A percentile compares a stretch with the other conserved stretches of the same genome.
phyloP scores from a whole-genome alignment of 306 rosid genomes.

The Luffa aegyptiaca region DNA sequence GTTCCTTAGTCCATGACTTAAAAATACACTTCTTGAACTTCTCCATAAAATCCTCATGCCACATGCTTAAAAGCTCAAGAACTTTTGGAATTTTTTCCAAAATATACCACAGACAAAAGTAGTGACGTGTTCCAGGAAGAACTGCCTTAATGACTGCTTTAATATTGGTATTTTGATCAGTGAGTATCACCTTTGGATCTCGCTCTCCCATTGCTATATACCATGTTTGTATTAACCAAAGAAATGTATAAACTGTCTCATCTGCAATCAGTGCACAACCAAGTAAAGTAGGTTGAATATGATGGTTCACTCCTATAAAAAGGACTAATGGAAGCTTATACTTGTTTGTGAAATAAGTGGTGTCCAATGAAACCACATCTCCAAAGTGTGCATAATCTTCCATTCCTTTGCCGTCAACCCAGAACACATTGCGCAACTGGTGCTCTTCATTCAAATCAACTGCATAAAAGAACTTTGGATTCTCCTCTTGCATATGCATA shows the following conservation, averaged over 20 bases:
- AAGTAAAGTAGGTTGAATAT: conserved; percentile 15
- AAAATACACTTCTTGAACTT: conserved; percentile 12
- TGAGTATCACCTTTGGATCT: conserved; percentile 14
- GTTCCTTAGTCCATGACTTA: conserved; percentile 16
- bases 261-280: conserved; percentile 20
- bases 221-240: conserved; percentile 18
- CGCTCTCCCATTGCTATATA: conserved; percentile 18
- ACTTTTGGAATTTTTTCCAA: conserved; percentile 6
- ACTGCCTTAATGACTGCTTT: conserved; percentile 11
- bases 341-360: conserved; percentile 15
- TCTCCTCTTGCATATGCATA: conserved; percentile 14
- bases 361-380: conserved; percentile 13
- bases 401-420: conserved; percentile 17
- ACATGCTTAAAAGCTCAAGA: conserved; percentile 9
- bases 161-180: conserved; percentile 12
- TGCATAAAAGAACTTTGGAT: conserved; percentile 18
- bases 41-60: conserved; percentile 18
- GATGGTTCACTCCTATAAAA: conserved; percentile 20
- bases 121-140: conserved; percentile 17
- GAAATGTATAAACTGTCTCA: conserved; percentile 6
- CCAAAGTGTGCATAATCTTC: conserved; percentile 12
- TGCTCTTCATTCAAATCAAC: conserved; percentile 20
- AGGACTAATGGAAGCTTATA: conserved; percentile 16
- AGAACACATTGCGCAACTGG: conserved; percentile 12
- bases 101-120: conserved; percentile 15